Percentiles rank a stretch among this genome's conserved stretches.
Conservation (phyloP, 1,284 basidiomycete species). For the Puccinia coronata region DNA sequence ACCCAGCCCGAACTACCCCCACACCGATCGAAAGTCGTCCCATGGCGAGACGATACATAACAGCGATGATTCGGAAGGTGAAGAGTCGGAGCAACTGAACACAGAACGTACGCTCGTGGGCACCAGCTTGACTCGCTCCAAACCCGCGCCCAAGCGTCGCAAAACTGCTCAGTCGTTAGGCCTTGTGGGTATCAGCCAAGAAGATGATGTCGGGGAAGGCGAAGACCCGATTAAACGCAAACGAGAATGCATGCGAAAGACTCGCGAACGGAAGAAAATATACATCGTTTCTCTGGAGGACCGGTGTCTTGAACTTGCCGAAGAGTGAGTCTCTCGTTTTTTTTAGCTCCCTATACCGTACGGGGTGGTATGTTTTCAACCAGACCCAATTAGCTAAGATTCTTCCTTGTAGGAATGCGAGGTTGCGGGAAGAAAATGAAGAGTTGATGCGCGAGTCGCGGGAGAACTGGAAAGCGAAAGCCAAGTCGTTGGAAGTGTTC, state of each 20-base stretch:
- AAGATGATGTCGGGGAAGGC: background rate
- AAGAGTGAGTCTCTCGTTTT: slow-evolving; percentile 17
- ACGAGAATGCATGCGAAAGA: slow-evolving; percentile 29
- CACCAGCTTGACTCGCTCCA: background rate
- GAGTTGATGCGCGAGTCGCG: slow-evolving; percentile 44
- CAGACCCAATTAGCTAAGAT: background rate
- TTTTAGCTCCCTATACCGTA: background rate
- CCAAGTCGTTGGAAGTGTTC: slow-evolving; percentile 25
- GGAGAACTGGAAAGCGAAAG: slow-evolving; percentile 44
- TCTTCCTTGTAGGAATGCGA: slow-evolving; percentile 28
- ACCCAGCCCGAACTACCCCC: background rate
- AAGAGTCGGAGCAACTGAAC: background rate
- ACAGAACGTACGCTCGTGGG: too few relatives aligned
- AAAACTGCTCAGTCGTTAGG: background rate
- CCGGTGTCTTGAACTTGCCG: slow-evolving; percentile 31
- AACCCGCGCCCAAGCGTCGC: slow-evolving; percentile 33
- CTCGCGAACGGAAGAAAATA: slow-evolving; percentile 23
- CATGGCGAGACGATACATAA: background rate
- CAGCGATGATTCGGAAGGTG: background rate
- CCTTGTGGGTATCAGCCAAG: background rate
- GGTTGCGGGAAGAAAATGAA: slow-evolving; percentile 39
- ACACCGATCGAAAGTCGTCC: background rate
- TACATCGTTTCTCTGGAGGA: slow-evolving; percentile 46
- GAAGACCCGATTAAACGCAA: slow-evolving; percentile 36
- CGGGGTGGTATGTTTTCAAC: background rate